Evolutionary conservation across 345 rosid genomes (phyloP).

Genomic region (Draba incana): DNA sequence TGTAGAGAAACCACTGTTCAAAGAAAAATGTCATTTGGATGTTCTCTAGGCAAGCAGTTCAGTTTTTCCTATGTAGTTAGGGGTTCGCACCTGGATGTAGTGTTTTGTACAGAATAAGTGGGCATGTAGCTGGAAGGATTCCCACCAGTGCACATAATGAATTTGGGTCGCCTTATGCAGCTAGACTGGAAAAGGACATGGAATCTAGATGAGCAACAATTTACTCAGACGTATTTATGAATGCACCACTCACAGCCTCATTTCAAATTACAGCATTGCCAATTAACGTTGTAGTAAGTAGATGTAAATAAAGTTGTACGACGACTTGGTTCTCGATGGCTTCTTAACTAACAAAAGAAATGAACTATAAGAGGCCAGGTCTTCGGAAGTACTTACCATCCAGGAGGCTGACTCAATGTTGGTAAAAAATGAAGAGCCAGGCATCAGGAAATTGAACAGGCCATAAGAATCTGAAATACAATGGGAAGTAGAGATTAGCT

Average conservation of each 20-base stretch:
- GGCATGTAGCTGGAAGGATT: constrained; percentile 70
- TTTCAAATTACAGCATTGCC: constrained; percentile 3
- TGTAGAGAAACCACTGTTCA: constrained; percentile 68
- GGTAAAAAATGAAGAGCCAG: constrained; percentile 85
- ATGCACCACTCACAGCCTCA: constrained; percentile 16
- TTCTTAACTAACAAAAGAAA: background rate
- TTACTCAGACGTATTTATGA: constrained; percentile 3
- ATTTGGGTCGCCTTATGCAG: constrained; percentile 82
- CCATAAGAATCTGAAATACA: constrained; percentile 75
- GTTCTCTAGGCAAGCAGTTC: constrained; percentile 13
- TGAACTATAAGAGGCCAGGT: constrained; percentile 4
- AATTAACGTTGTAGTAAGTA: background rate
- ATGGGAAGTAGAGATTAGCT: constrained; percentile 25
- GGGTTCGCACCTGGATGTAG: constrained; percentile 58
- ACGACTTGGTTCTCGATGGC: background rate
- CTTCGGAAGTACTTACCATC: constrained; percentile 63
- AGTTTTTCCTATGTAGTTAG: constrained; percentile 12
- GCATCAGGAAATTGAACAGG: constrained; percentile 75
- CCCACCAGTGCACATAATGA: constrained; percentile 89
- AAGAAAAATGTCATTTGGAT: constrained; percentile 25
- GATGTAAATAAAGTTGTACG: background rate
- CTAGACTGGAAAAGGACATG: constrained; percentile 58
- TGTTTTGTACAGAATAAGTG: constrained; percentile 61
- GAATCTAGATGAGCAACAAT: background rate
- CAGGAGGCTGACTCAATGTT: constrained; percentile 76